These are phyloP conservation scores for Zelonia costaricensis DNA, from an alignment of 208 protist species.

Conservation along the genomic window DNA sequence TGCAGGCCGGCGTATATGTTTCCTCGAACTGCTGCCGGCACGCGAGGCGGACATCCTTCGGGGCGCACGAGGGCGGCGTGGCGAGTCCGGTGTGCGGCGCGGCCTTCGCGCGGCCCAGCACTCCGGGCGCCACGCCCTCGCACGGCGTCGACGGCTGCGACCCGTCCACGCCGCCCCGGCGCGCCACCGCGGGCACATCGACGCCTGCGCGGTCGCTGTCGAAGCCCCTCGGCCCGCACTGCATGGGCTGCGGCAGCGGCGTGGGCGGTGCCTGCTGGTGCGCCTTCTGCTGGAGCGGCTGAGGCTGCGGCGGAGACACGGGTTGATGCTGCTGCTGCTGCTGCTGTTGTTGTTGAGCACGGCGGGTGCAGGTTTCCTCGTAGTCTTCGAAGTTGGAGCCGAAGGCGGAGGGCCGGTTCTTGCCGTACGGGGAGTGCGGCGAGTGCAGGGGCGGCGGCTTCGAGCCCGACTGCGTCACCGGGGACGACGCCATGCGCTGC, in stretches of 20 bases:
- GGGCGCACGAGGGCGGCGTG: slow-evolving; percentile 8
- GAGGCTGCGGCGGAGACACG: too few species aligned
- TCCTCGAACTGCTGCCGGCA: slow-evolving; percentile 22
- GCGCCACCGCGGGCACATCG: not conserved
- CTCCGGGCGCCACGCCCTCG: too few species aligned
- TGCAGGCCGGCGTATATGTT: slow-evolving; percentile 5
- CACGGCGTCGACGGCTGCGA: slow-evolving; percentile 15
- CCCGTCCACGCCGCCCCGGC: not conserved
- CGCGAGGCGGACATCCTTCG: slow-evolving; percentile 26
- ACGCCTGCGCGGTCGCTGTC: slow-evolving; percentile 4
- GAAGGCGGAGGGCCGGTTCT: slow-evolving; percentile 6
- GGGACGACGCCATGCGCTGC: slow-evolving; percentile 4
- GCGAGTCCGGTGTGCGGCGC: not conserved
- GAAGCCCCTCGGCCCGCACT: too few species aligned
- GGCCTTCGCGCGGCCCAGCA: too few species aligned
- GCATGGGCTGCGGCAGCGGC: too few species aligned
- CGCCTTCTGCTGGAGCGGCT: too few species aligned
- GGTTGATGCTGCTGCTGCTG: slow-evolving; percentile 1
- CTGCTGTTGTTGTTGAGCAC: not conserved
- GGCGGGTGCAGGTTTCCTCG: not conserved
- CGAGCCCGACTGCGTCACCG: not conserved
- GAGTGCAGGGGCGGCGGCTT: slow-evolving; percentile 13
- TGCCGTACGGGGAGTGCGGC: slow-evolving; percentile 14
- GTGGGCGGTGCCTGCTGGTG: too few species aligned
- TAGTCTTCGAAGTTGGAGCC: slow-evolving; percentile 7